Conservation (phyloP, 768 basidiomycete species). For the Phanerodontia chrysosporium region DNA sequence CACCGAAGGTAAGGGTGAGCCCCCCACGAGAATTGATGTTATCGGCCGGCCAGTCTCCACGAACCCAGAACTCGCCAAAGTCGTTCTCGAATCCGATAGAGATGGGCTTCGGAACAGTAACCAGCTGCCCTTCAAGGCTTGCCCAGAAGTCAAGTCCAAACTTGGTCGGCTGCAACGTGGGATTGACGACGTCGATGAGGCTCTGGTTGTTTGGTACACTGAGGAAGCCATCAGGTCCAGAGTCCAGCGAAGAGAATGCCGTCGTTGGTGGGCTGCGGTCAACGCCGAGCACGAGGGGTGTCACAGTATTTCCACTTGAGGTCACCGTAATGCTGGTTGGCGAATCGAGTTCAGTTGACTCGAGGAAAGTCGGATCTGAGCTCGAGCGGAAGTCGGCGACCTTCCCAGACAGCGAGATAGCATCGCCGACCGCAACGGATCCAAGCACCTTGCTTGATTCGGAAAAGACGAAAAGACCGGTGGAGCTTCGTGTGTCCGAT, state of each 20-base stretch:
- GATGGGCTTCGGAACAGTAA: constrained; percentile 47
- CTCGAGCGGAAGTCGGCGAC: constrained; percentile 48
- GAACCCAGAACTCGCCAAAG: constrained; percentile 56
- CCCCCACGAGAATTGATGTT: constrained; percentile 56
- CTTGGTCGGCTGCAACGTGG: constrained; percentile 41
- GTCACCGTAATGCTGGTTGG: constrained; percentile 44
- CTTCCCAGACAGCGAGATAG: constrained; percentile 40
- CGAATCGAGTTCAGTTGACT: constrained; percentile 43
- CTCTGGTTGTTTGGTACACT: constrained; percentile 51
- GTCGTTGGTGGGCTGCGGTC: constrained; percentile 50
- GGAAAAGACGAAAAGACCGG: constrained; percentile 47
- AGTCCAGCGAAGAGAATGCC: constrained; percentile 43
- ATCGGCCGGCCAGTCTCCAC: constrained; percentile 50
- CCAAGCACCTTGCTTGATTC: constrained; percentile 32
- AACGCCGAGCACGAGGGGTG: constrained; percentile 45
- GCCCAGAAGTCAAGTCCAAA: constrained; percentile 63
- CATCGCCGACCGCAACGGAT: constrained; percentile 42
- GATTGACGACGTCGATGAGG: constrained; percentile 39
- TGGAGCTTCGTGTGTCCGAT: constrained; percentile 42
- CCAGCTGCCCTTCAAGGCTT: constrained; percentile 54
- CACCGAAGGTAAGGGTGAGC: constrained; percentile 48
- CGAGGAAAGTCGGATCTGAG: constrained; percentile 41
- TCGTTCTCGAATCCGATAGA: constrained; percentile 46
- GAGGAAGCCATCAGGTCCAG: constrained; percentile 49
- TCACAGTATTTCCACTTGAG: constrained; percentile 44